Conservation (phyloP, 2,329 filamentous ascomycete species). For the Colletotrichum sansevieriae region DNA sequence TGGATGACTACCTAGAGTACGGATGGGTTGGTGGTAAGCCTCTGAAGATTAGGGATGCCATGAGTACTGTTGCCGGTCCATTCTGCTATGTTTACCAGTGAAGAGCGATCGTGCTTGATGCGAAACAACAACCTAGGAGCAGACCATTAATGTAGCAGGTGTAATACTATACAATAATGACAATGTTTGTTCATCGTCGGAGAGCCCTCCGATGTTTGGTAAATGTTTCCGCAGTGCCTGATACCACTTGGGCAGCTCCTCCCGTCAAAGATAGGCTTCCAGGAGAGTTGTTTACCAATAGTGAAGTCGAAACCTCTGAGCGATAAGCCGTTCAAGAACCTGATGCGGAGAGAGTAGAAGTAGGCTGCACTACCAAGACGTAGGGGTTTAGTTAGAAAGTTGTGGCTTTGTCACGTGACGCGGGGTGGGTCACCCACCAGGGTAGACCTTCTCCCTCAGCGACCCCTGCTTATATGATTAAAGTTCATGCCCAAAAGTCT, state of each 20-base stretch:
- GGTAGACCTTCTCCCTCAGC: no score
- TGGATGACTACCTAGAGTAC: conserved; percentile 41
- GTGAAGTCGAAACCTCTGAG: not conserved
- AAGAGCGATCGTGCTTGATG: not conserved
- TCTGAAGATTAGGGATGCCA: conserved; percentile 46
- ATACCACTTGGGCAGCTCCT: conserved; percentile 21
- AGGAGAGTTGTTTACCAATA: conserved; percentile 11
- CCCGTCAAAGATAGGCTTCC: conserved; percentile 24
- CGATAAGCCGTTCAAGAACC: not conserved
- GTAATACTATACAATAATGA: conserved; percentile 53
- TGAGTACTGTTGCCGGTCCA: conserved; percentile 47
- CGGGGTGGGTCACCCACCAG: no score
- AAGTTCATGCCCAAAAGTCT: no score
- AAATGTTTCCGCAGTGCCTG: conserved; percentile 55
- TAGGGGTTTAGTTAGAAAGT: not conserved
- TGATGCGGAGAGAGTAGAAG: conserved; percentile 19
- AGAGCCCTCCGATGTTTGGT: conserved; percentile 45
- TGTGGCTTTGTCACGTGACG: no score
- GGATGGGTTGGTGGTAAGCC: conserved; percentile 38
- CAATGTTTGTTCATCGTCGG: conserved; percentile 59
- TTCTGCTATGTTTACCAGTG: conserved; percentile 48
- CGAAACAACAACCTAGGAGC: no score
- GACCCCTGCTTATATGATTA: no score
- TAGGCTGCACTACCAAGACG: not conserved
- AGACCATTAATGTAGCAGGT: not conserved